These are phyloP conservation scores for Fraxinus ornus DNA, from an alignment of 305 asterid species.

Conservation along the genomic window DNA sequence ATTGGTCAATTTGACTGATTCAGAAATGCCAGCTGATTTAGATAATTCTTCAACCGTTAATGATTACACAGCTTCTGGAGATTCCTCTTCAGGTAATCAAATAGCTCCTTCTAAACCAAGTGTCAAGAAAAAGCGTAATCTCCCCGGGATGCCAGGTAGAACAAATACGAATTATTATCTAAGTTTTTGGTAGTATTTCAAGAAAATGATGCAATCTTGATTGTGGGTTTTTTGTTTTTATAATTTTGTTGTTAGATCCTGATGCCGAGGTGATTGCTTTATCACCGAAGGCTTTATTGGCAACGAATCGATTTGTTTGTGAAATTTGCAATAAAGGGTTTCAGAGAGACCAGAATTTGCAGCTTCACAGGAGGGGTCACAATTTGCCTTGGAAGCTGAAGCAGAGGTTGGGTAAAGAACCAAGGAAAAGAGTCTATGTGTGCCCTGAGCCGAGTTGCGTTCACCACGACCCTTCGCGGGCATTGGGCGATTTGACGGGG, in stretches of 20 bases:
- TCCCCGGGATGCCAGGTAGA: conserved; percentile 85
- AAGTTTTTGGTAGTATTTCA: background rate
- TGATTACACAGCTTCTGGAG: conserved; percentile 67
- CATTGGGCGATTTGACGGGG: conserved; percentile 75
- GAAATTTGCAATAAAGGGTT: conserved; percentile 67
- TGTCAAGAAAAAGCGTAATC: conserved; percentile 70
- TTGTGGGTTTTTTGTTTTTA: background rate
- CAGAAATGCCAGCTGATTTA: conserved; percentile 36
- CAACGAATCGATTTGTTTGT: conserved; percentile 59
- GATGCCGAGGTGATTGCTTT: conserved; percentile 66
- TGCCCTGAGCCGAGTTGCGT: conserved; percentile 68
- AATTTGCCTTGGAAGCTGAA: conserved; percentile 68
- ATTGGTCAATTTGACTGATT: conserved; percentile 32
- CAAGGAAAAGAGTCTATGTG: conserved; percentile 60
- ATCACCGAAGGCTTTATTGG: conserved; percentile 54
- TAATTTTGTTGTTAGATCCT: conserved; percentile 43
- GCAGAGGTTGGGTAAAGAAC: conserved; percentile 55
- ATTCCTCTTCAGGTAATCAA: conserved; percentile 57
- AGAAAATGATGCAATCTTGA: conserved; percentile 4
- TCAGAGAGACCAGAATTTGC: conserved; percentile 66
- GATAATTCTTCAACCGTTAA: conserved; percentile 45
- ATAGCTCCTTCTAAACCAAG: conserved; percentile 34
- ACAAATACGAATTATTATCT: background rate
- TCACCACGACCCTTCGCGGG: conserved; percentile 70
- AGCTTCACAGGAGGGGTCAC: conserved; percentile 69